Base-by-base conservation (phyloP, 345 rosid genomes). In the Pistacia vera region DNA sequence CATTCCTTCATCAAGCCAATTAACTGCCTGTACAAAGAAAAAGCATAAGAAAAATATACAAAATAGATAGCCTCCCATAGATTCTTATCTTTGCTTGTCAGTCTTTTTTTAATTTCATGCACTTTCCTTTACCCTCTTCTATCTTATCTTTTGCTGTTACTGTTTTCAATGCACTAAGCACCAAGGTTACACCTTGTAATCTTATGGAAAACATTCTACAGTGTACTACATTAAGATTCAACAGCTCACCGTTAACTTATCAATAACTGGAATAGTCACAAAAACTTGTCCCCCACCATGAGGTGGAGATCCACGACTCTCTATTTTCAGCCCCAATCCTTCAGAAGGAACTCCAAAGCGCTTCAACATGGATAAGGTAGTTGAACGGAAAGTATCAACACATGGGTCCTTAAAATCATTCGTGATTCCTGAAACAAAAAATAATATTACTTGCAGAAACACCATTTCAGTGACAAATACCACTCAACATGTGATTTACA, bases 1-100 rank as follows among this genome's bases (percentile, higher is more conserved):
- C 97, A 91, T 91, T 71, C 98, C 98, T 82, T 92, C 97, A 57
- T 97, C 94, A 17, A 82, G 75, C 98, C 97, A 94, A 20, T 77
- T 73, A 57, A 90, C 88, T 25, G 93, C 90, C 99, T 94, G 88
- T 72, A 72, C 63, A 30, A 81, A 59, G 41, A 58, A 58, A 80
- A 69, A 49, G 28, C 13, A 59, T 72, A 66, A 83, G 78, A 51
- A 2, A 30, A 30, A 30, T 30, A 30, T 30, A 30, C 18, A 69
- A 46, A 48, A 74, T n/a, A 38, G 48, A 41, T 11, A 8, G 56
- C 65, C 28, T 35, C 33, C 35, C 2, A 54, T 11, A 17, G 30
- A 62, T 61, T 8, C 51, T 72, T 72, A 30, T 30, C 33, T 30
- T 30, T 30, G 2, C 3, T 30, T 30, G 33, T 30, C 33, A 30